Evolutionary conservation across 2,329 filamentous ascomycete genomes (phyloP).

Genomic region (Penicillium sp.): DNA sequence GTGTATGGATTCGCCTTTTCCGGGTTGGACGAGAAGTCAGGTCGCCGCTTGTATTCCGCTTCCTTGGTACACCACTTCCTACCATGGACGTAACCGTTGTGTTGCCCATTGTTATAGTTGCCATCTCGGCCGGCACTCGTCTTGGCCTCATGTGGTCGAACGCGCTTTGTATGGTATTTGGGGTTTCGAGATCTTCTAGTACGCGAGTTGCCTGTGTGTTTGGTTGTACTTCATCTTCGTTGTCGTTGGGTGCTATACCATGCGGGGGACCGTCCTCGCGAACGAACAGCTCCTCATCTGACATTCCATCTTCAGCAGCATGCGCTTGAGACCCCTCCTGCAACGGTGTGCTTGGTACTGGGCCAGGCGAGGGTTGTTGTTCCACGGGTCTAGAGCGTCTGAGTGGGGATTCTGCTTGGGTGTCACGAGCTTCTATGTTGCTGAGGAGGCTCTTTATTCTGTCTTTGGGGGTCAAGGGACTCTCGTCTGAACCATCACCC

Average conservation of each 20-base stretch:
- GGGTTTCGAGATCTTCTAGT: constrained; percentile 31
- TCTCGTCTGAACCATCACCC: constrained; percentile 18
- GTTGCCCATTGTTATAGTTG: constrained; percentile 76
- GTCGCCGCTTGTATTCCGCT: constrained; percentile 35
- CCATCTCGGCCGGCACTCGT: constrained; percentile 65
- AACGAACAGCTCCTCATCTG: constrained; percentile 17
- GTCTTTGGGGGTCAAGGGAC: constrained; percentile 21
- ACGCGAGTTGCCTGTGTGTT: not conserved
- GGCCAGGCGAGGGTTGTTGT: not conserved
- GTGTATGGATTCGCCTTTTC: constrained; percentile 45
- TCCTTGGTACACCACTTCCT: constrained; percentile 56
- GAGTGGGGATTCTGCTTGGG: constrained; percentile 19
- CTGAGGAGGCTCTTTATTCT: constrained; percentile 32
- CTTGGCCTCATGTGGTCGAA: constrained; percentile 70
- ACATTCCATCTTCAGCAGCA: constrained; percentile 1
- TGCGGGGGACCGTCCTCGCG: not conserved
- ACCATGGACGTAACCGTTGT: constrained; percentile 69
- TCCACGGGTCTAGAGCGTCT: constrained; percentile 10
- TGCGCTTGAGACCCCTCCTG: not conserved
- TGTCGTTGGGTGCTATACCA: constrained; percentile 13
- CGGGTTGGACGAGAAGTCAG: constrained; percentile 35
- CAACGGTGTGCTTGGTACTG: not conserved
- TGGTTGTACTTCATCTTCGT: constrained; percentile 14
- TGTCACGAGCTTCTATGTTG: constrained; percentile 26
- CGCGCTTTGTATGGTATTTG: constrained; percentile 61